Evolutionary conservation across 2,329 filamentous ascomycete species (phyloP), one percentile per base, ranked within the genome.

Genomic region (Kalmusia sp.): DNA sequence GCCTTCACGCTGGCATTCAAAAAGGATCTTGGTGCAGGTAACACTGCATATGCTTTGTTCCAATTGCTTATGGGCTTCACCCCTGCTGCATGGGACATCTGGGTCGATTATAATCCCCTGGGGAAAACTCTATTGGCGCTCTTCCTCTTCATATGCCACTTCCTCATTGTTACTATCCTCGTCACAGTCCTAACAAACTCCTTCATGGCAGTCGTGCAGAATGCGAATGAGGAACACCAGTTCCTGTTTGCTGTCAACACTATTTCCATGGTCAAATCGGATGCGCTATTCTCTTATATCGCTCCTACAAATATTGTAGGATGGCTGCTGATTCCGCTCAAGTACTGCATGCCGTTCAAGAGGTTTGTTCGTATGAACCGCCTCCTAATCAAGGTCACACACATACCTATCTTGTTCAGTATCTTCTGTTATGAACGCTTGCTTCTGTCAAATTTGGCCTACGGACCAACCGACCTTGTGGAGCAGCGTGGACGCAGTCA

Each of bases 261-360:
- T 4, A 96, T 97, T 44, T 96, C 92, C 4, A 96, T 96, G 91
- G 93, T 97, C 61, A 98, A 97, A 74, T 96, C 95, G n/a, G 93
- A 98, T 71, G 90, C 92, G 0, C 80, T 97, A 0, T 98, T 98
- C 79, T 96, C 92, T 3, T 97, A 97, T 70, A 85, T 97, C 55
- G 90, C 93, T 1, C 93, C 93, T 0, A 89, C 90, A 12, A 98
- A 98, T 69, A 89, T 97, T 25, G 84, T 97, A 58, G 93, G 91
- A 1, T 98, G 93, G 93, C 70, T 93, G 0, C 79, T 96, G 24
- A 92, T 92, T 65, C 93, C 93, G 0, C 73, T 96, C 38, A 85
- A 93, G 58, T 96, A 89, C 70, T 79, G 87, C 64, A 87, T 97
- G 78, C 87, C 92, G 0, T 87, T 97, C 62, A 85, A 85, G 34